Base-by-base conservation (phyloP, 176 grass and related monocot species). In the Avena eriantha region DNA sequence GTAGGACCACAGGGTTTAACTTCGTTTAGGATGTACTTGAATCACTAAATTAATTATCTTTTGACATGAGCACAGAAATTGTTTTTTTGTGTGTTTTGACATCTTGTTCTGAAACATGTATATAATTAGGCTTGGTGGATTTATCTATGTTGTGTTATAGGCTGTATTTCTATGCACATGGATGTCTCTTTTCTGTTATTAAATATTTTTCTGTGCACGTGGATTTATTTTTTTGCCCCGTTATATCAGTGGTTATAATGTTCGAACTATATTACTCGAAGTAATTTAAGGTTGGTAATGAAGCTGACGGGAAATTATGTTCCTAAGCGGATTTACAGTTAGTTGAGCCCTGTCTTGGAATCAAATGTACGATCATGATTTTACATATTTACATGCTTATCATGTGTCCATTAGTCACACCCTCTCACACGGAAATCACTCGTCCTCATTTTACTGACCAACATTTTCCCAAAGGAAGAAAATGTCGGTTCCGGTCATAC, bases 111-210 rank as follows among this genome's bases (percentile, higher is more conserved):
- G 39, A 84, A 84, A 74, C 69, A 31, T 60, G 8, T 63, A 10
- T 19, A 57, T 16, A 75, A 49, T 84, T 76, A 61, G 31, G 4
- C 39, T 54, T 79, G 15, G 19, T 60, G 45, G 54, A 61, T 59
- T 10, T 84, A 23, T 60, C 23, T 61, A 9, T 21, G 24, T 15
- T 1, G 24, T 65, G 36, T 34, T 63, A 75, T 76, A 31, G 12
- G 56, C 4, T 73, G 29, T 43, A 21, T 19, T 29, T 84, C 10
- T 75, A 45, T 82, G 31, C n/a, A 33, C n/a, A 79, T 46, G 74
- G 23, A 80, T 80, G 35, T n/a, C 7, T 73, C 17, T 80, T 7
- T 80, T 69, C 8, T 76, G 54, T 49, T 76, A 43, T 64, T 60
- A 60, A 73, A 4, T 80, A 45, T 23, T 4, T 35, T n/a, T 83